Percentiles rank a stretch among this genome's conserved stretches.
Evolutionary conservation across 495 filamentous ascomycete genomes (phyloP).

Genomic region (Neurospora sp.): DNA sequence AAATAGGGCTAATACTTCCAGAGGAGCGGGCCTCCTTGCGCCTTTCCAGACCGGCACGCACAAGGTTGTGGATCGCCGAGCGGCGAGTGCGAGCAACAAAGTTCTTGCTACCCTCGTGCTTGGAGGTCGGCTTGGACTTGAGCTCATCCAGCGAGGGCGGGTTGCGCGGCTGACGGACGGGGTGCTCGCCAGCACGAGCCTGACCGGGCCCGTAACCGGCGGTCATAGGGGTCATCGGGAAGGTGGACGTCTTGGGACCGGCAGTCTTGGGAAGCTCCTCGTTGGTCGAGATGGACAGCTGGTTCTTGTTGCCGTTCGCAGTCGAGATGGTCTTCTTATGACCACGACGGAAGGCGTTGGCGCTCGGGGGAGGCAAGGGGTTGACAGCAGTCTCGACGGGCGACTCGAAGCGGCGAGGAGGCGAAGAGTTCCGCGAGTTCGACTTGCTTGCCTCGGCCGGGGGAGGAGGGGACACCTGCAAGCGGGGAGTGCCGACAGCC

Average conservation of each 20-base stretch:
- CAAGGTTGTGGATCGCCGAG: slow-evolving; percentile 80
- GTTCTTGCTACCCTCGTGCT: slow-evolving; percentile 96
- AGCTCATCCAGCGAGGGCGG: slow-evolving; percentile 91
- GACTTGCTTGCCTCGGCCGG: slow-evolving; percentile 43
- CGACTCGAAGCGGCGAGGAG: slow-evolving; percentile 54
- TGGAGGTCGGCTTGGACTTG: slow-evolving; percentile 78
- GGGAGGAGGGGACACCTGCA: slow-evolving; percentile 75
- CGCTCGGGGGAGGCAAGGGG: slow-evolving; percentile 69
- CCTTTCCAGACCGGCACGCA: slow-evolving; percentile 81
- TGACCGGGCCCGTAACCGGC: slow-evolving; percentile 87
- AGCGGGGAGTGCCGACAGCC: slow-evolving; percentile 40
- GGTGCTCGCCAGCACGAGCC: slow-evolving; percentile 86
- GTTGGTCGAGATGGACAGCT: slow-evolving; percentile 42
- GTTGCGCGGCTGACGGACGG: slow-evolving; percentile 83
- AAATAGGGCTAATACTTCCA: slow-evolving; percentile 82
- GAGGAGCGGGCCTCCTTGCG: slow-evolving; percentile 55
- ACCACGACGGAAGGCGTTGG: slow-evolving; percentile 79
- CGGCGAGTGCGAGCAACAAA: slow-evolving; percentile 91
- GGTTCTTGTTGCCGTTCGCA: slow-evolving; percentile 49
- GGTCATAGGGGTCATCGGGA: slow-evolving; percentile 72
- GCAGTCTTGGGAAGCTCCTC: slow-evolving; percentile 49
- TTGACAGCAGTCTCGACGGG: slow-evolving; percentile 44
- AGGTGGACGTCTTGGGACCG: slow-evolving; percentile 65
- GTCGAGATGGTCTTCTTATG: slow-evolving; percentile 89
- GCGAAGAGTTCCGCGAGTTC: slow-evolving; percentile 50